Percentiles rank a stretch among this genome's conserved stretches.
phyloP scores from a whole-genome alignment of 2,329 filamentous ascomycete species.

The Colletotrichum orchidophilum region DNA sequence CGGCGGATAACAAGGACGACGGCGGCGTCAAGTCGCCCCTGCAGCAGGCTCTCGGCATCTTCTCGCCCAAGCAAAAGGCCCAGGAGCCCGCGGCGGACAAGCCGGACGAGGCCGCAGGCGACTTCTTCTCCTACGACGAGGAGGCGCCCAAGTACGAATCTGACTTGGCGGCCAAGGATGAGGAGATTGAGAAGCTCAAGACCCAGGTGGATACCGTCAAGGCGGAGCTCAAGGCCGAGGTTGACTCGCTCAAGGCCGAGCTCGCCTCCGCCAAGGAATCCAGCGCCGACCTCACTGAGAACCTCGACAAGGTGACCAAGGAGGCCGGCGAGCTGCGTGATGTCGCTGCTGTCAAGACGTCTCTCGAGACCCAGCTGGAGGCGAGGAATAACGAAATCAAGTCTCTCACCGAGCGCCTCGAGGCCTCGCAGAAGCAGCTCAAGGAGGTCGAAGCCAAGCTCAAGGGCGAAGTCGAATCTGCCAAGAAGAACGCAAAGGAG shows the following conservation, averaged over 20 bases:
- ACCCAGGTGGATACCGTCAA: constrained; percentile 61
- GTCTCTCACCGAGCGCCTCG: constrained; percentile 59
- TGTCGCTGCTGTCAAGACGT: constrained; percentile 49
- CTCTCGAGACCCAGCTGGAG: constrained; percentile 60
- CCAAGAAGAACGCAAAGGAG: constrained; percentile 39
- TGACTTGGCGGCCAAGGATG: constrained; percentile 66
- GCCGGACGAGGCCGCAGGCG: constrained; percentile 60
- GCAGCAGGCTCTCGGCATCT: constrained; percentile 57
- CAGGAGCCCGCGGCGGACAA: constrained; percentile 41
- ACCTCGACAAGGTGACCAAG: constrained; percentile 72
- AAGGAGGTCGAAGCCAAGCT: constrained; percentile 52
- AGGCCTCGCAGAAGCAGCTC: constrained; percentile 54
- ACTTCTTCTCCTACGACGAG: constrained; percentile 92
- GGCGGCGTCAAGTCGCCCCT: constrained; percentile 42
- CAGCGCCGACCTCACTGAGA: constrained; percentile 71
- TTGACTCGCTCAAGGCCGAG: constrained; percentile 74
- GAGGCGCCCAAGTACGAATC: constrained; percentile 85
- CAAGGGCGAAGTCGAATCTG: constrained; percentile 37
- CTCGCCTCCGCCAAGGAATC: constrained; percentile 77
- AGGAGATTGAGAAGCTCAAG: not conserved
- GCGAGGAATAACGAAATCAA: constrained; percentile 59
- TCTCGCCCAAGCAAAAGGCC: constrained; percentile 57
- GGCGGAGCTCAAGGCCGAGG: constrained; percentile 73
- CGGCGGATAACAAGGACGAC: constrained; percentile 40
- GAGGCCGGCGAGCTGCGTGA: constrained; percentile 65